phyloP scores from a whole-genome alignment of 805 yeast genomes.

The Candida nemodendra region DNA sequence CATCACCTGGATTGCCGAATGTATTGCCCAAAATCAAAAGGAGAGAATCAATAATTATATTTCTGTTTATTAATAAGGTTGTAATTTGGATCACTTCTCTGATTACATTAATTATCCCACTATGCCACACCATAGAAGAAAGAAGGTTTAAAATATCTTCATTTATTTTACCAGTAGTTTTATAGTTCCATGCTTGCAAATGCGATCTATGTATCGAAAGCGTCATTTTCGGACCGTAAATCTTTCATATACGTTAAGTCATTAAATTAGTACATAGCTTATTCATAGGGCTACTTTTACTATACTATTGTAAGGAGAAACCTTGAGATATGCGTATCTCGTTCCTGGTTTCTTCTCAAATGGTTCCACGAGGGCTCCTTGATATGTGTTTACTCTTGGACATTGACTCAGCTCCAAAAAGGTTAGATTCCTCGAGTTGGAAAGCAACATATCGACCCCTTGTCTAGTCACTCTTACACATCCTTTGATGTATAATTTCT shows the following conservation, averaged over 20 bases:
- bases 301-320: slow-evolving; percentile 46
- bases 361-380: slow-evolving; percentile 57
- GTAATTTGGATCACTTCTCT: no score
- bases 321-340: slow-evolving; percentile 56
- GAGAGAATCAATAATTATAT: slow-evolving; percentile 90
- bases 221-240: no score
- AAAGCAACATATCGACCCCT: slow-evolving; percentile 66
- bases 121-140: no score
- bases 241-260: no score
- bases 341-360: slow-evolving; percentile 51
- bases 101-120: no score
- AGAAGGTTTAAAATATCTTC: no score
- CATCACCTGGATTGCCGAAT: slow-evolving; percentile 99
- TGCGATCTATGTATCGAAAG: no score
- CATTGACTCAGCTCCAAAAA: slow-evolving; percentile 68
- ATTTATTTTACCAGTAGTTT: no score
- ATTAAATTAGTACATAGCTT: no score
- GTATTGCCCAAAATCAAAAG: slow-evolving; percentile 98
- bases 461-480: slow-evolving; percentile 76
- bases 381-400: slow-evolving; percentile 62
- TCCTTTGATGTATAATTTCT: slow-evolving; percentile 55
- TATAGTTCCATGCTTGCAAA: no score
- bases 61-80: slow-evolving; percentile 73
- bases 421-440: slow-evolving; percentile 52
- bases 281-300: slow-evolving; percentile 54